A percentile compares a stretch with the other conserved stretches of the same genome.
phyloP scores from a whole-genome alignment of 2,329 filamentous ascomycete genomes.

The Chrysoporthe cubensis region DNA sequence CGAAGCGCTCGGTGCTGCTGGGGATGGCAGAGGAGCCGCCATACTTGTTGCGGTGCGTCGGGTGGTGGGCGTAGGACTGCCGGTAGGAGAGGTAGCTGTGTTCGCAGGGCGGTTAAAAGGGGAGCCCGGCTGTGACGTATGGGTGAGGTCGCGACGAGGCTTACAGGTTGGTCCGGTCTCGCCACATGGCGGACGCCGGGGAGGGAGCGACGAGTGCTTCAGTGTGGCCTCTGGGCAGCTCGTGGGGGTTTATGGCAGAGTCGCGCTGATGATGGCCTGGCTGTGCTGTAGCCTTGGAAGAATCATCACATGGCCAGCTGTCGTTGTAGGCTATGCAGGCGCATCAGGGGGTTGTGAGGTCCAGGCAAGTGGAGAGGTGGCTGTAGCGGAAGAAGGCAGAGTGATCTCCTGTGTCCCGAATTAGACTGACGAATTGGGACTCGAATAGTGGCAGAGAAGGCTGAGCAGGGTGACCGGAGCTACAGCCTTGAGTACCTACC shows the following conservation, averaged over 20 bases:
- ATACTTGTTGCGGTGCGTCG: slow-evolving; percentile 80
- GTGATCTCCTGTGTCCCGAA: slow-evolving; percentile 8
- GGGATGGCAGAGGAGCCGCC: slow-evolving; percentile 48
- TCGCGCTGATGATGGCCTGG: not conserved
- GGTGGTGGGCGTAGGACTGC: slow-evolving; percentile 96
- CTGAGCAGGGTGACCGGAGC: slow-evolving; percentile 22
- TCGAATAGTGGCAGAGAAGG: slow-evolving; percentile 24
- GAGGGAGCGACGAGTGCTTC: slow-evolving; percentile 32
- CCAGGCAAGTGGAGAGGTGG: slow-evolving; percentile 3
- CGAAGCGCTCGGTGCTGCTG: slow-evolving; percentile 58
- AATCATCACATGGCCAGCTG: slow-evolving; percentile 28
- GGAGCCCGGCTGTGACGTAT: slow-evolving; percentile 19
- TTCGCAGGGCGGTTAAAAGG: not conserved
- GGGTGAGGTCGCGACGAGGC: slow-evolving; percentile 35
- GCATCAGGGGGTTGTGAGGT: slow-evolving; percentile 3
- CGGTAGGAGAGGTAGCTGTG: slow-evolving; percentile 96
- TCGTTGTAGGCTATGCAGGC: slow-evolving; percentile 21
- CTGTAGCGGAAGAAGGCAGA: not conserved
- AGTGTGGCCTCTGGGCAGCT: slow-evolving; percentile 24
- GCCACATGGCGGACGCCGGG: slow-evolving; percentile 82
- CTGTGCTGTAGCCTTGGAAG: slow-evolving; percentile 13
- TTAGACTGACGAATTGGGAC: slow-evolving; percentile 22
- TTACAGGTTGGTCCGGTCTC: slow-evolving; percentile 98
- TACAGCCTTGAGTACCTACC: slow-evolving; percentile 19
- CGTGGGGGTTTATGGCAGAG: slow-evolving; percentile 5